Percentiles rank a stretch among this genome's conserved stretches.
phyloP scores from a whole-genome alignment of 331 rosid genomes.

The Malus hybrid region DNA sequence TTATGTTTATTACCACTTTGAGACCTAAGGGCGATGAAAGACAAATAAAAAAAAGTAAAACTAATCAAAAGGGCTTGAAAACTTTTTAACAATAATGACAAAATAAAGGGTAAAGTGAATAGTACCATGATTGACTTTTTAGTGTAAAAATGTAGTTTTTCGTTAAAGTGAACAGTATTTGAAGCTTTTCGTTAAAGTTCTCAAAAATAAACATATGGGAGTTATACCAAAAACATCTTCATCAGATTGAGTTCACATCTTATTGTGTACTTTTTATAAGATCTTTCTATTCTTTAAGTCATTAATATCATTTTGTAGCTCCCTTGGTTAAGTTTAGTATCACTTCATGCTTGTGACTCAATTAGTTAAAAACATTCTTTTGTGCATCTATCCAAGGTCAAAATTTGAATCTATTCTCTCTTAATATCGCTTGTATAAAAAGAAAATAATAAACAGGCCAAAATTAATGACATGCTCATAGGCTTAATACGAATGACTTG shows the following conservation, averaged over 20 bases:
- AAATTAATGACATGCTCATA: neutral
- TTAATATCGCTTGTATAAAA: neutral
- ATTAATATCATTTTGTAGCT: neutral
- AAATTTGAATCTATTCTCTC: neutral
- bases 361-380: too few relatives aligned
- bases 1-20: too few relatives aligned
- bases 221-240: neutral
- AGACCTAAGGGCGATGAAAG: too few relatives aligned
- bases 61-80: too few relatives aligned
- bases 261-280: neutral
- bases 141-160: too few relatives aligned
- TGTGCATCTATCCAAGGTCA: neutral
- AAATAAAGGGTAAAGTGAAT: too few relatives aligned
- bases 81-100: too few relatives aligned
- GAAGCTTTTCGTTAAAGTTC: too few relatives aligned
- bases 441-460: neutral
- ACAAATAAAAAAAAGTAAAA: too few relatives aligned
- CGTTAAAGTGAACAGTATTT: rapidly evolving
- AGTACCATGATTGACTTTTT: too few relatives aligned
- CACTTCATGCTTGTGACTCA: neutral
- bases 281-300: too few relatives aligned
- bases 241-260: neutral
- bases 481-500: neutral
- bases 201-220: too few relatives aligned
- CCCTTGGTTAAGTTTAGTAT: neutral